Evolutionary conservation across 2,329 filamentous ascomycete genomes (phyloP).

Genomic region (Samsoniella hepiali): DNA sequence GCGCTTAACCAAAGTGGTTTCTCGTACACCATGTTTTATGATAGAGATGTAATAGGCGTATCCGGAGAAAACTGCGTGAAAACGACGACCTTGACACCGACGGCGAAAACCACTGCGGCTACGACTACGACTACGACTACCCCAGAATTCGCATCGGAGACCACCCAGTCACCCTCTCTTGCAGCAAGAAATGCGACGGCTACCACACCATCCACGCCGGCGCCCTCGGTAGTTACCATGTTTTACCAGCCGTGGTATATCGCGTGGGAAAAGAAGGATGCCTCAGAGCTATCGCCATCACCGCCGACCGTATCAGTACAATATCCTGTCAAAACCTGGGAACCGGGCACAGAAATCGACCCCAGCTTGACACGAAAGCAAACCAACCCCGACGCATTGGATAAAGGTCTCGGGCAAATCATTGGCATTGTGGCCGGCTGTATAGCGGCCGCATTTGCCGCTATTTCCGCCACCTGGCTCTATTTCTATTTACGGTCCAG

Average conservation of each 20-base stretch:
- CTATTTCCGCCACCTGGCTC: background rate
- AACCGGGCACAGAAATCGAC: conserved; percentile 15
- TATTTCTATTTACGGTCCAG: background rate
- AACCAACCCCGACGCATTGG: background rate
- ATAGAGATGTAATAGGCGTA: background rate
- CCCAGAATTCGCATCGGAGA: background rate
- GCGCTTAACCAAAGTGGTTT: background rate
- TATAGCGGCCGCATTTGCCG: conserved; percentile 4
- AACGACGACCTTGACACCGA: background rate
- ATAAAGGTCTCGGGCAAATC: conserved; percentile 10
- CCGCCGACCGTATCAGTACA: conserved; percentile 11
- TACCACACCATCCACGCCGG: background rate
- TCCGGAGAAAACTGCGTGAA: conserved; percentile 8
- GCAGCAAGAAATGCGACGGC: background rate
- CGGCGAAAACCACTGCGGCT: background rate
- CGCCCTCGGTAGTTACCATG: background rate
- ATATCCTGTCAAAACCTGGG: conserved; percentile 14
- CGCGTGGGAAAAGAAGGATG: conserved; percentile 15
- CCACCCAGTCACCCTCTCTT: background rate
- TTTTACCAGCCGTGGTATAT: conserved; percentile 15
- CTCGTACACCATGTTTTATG: conserved; percentile 3
- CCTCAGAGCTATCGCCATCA: background rate
- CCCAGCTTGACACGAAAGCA: conserved; percentile 3
- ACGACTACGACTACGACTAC: background rate
- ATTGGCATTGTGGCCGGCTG: conserved; percentile 17